Conservation (phyloP, 306 rosid genomes). For the Corylus avellana region DNA sequence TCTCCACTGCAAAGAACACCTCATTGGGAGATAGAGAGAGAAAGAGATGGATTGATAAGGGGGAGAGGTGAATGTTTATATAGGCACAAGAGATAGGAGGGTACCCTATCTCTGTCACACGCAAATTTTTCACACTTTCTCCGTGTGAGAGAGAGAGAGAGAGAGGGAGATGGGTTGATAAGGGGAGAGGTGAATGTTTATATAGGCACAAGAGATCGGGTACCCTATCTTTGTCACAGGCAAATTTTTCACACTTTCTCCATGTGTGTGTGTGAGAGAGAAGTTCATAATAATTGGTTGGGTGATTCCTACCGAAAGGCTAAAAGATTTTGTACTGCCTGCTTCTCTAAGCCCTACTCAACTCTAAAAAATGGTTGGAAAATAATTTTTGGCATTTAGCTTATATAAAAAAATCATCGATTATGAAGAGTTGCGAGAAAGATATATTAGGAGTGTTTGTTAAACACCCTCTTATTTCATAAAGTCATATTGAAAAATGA, state of each 20-base stretch:
- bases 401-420: too few relatives aligned
- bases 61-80: conserved; percentile 8
- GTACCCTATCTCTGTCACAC: background rate
- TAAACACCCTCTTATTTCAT: too few relatives aligned
- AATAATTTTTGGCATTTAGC: too few relatives aligned
- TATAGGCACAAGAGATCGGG: background rate
- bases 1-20: conserved; percentile 33
- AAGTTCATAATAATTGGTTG: background rate
- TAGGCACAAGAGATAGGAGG: background rate
- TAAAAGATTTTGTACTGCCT: background rate
- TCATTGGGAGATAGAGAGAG: conserved; percentile 32
- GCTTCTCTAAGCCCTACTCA: background rate
- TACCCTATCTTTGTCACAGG: background rate
- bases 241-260: background rate
- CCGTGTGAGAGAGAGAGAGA: background rate
- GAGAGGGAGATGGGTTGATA: background rate
- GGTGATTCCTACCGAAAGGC: background rate
- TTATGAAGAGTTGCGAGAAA: too few relatives aligned
- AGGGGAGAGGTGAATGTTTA: background rate
- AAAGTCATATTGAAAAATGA: too few relatives aligned
- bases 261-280: background rate
- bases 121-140: background rate
- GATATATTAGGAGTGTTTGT: too few relatives aligned
- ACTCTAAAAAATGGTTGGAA: too few relatives aligned
- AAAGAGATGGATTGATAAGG: conserved; percentile 14